phyloP scores from a whole-genome alignment of 164 flowering plant species.

The Vitis rupestris region DNA sequence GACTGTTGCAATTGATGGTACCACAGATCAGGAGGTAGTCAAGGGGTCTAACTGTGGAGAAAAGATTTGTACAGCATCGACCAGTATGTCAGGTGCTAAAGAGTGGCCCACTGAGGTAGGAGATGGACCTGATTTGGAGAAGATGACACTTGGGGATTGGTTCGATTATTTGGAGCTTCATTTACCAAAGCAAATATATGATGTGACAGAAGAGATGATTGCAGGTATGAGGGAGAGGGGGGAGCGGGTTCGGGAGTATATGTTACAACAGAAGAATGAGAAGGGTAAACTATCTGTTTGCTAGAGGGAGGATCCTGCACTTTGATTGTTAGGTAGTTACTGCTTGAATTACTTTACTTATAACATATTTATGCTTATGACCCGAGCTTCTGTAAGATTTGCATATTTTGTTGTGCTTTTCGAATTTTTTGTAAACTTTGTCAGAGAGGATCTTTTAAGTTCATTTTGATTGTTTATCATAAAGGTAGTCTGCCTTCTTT shows the following conservation, averaged over 20 bases:
- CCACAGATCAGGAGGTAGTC: conserved; percentile 2
- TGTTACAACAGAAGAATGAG: conserved; percentile 39
- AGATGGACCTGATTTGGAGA: conserved; percentile 41
- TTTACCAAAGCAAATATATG: conserved; percentile 57
- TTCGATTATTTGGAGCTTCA: conserved; percentile 58
- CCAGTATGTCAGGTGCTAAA: conserved; percentile 11
- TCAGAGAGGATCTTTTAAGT: no score
- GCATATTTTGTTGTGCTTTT: no score
- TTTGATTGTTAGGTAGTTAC: not conserved
- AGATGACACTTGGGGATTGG: conserved; percentile 76
- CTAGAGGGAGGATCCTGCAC: conserved; percentile 12
- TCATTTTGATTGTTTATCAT: no score
- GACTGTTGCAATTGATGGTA: not conserved
- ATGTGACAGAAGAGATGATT: conserved; percentile 51
- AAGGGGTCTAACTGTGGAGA: conserved; percentile 4
- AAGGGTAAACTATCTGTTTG: conserved; percentile 25
- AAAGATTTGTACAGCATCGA: conserved; percentile 7
- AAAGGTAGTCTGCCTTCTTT: no score
- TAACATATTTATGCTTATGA: no score
- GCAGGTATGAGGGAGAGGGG: conserved; percentile 42
- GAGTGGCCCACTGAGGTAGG: conserved; percentile 4
- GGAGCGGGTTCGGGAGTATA: conserved; percentile 35
- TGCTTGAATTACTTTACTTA: no score
- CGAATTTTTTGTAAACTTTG: no score
- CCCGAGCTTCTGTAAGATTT: no score